Evolutionary conservation across 169 alveolate genomes (phyloP).

Genomic region (Plasmodium gonderi): DNA sequence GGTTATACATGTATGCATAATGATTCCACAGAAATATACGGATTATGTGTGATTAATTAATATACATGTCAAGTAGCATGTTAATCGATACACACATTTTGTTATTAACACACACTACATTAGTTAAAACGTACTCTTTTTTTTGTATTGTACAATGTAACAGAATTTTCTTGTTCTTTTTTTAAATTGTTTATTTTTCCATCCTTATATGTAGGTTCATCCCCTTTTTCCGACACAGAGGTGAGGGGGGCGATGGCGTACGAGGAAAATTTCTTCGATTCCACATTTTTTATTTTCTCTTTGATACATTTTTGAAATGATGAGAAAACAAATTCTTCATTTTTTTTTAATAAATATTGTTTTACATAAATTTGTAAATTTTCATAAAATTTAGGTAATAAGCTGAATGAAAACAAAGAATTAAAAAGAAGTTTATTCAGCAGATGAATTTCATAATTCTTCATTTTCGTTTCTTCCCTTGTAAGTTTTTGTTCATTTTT

Average conservation of each 20-base stretch:
- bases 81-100: no score
- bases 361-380: slow-evolving; percentile 33
- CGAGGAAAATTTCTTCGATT: not conserved
- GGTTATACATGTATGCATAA: no score
- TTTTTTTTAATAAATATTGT: slow-evolving; percentile 43
- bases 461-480: slow-evolving; percentile 3
- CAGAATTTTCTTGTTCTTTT: not conserved
- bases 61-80: no score
- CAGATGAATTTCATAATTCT: slow-evolving; percentile 33
- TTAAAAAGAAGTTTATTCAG: slow-evolving; percentile 38
- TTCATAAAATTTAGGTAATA: slow-evolving; percentile 62
- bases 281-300: slow-evolving; percentile 12
- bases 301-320: slow-evolving; percentile 16
- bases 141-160: slow-evolving; percentile 14
- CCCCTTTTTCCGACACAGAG: not conserved
- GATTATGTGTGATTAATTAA: no score
- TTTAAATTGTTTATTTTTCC: not conserved
- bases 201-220: not conserved
- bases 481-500: slow-evolving; percentile 5
- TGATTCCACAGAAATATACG: no score
- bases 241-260: not conserved
- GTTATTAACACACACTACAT: no score
- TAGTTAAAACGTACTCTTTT: slow-evolving; percentile 14
- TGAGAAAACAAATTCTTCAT: not conserved
- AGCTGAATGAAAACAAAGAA: slow-evolving; percentile 4